A percentile compares a stretch with the other conserved stretches of the same genome.
These are phyloP conservation scores for Triangularia setosa DNA, from an alignment of 2,329 filamentous ascomycete genomes.

Conservation along the genomic window DNA sequence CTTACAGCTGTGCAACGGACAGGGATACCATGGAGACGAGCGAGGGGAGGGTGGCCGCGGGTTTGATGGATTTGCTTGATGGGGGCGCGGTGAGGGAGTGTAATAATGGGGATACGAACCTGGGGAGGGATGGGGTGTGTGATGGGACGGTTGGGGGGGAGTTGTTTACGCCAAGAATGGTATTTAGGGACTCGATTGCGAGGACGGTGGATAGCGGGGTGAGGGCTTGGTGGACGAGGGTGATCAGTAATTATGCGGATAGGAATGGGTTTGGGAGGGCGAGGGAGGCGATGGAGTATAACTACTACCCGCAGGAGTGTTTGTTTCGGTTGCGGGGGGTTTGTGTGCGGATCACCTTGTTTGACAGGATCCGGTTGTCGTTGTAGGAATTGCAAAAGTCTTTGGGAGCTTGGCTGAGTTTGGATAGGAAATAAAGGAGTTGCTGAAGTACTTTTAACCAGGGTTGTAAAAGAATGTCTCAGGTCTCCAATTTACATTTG, in stretches of 20 bases:
- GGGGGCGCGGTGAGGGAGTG: not conserved
- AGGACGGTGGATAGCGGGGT: not conserved
- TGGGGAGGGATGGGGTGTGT: not conserved
- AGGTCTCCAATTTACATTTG: too few relatives aligned
- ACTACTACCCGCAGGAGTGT: not conserved
- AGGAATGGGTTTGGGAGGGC: not conserved
- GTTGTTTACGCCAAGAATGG: not conserved
- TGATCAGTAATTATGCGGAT: not conserved
- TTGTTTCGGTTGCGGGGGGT: not conserved
- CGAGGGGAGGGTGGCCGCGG: not conserved
- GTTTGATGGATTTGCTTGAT: not conserved
- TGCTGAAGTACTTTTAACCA: too few relatives aligned
- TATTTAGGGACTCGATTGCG: not conserved
- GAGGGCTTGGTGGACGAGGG: not conserved
- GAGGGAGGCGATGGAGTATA: slow-evolving; percentile 1
- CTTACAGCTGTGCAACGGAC: not conserved
- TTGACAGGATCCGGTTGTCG: not conserved
- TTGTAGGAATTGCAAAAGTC: too few relatives aligned
- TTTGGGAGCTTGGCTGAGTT: too few relatives aligned
- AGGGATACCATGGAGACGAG: not conserved
- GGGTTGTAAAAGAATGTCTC: not conserved
- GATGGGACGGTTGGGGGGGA: not conserved
- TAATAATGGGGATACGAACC: not conserved
- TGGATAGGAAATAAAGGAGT: too few relatives aligned
- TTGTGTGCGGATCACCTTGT: not conserved